Evolutionary conservation across 1,284 basidiomycete genomes (phyloP).

Genomic region (Apiotrichum gamsii): DNA sequence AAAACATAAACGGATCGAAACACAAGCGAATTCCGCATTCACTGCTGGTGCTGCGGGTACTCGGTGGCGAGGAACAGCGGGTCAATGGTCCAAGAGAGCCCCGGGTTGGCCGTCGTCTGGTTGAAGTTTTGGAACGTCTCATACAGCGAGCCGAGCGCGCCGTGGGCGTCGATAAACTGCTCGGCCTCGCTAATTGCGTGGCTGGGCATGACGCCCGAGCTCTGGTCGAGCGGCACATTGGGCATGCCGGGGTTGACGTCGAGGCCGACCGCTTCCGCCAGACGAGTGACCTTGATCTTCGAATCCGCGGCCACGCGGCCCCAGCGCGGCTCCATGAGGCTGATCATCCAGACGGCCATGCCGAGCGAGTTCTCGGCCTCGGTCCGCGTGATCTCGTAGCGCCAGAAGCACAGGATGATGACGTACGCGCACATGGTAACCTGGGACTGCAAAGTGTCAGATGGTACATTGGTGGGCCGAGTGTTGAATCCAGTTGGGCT

Average conservation of each 20-base stretch:
- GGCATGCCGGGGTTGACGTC: neutral
- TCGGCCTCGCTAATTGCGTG: neutral
- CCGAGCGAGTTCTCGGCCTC: conserved; percentile 17
- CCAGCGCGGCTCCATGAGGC: conserved; percentile 17
- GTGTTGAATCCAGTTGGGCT: too few relatives aligned
- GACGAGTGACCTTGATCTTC: conserved; percentile 5
- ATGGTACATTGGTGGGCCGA: too few relatives aligned
- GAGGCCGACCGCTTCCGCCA: conserved; percentile 10
- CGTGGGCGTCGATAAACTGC: conserved; percentile 1
- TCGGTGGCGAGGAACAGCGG: conserved; percentile 9
- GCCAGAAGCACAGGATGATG: conserved; percentile 17
- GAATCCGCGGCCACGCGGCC: conserved; percentile 3
- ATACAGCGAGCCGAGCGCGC: conserved; percentile 7
- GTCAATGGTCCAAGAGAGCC: conserved; percentile 9
- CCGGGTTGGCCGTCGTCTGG: neutral
- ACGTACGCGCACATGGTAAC: conserved; percentile 18
- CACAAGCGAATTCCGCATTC: too few relatives aligned
- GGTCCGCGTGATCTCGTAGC: conserved; percentile 15
- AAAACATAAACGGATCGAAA: too few relatives aligned
- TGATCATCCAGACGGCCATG: conserved; percentile 14
- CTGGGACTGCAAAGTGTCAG: too few relatives aligned
- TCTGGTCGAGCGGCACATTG: neutral
- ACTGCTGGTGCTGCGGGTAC: neutral
- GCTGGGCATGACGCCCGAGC: neutral
- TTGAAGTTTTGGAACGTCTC: conserved; percentile 10